Base-by-base conservation (phyloP, 2,329 filamentous ascomycete species). In the Zymoseptoria pseudotritici region DNA sequence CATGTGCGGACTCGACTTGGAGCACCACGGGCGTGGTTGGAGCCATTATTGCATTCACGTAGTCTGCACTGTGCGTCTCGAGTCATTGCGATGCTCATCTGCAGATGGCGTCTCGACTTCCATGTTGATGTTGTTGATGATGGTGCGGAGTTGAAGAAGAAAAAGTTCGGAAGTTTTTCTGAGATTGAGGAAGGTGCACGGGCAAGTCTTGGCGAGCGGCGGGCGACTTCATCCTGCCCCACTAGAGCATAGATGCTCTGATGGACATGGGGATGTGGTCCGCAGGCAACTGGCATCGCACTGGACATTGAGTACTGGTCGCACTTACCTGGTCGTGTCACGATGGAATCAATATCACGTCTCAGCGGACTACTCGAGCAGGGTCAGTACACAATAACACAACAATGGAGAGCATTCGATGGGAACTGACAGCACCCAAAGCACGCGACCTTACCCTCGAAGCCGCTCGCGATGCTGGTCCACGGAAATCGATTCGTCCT, bases 391-490 rank as follows among this genome's bases (percentile, higher is more conserved):
- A 53, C 36, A 21, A 3, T 72, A 93, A 96, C 75, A 96, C 81
- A 92, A 21, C 56, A 52, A 61, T 61, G 62, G 60, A 66, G 53
- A 59, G 55, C 56, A 65, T 66, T 20, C 53, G 60, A 55, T 61
- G 60, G 61, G 61, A 65, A 49, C 50, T 64, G 13, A 54, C 52
- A 53, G 49, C 24, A 20, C 60, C 20, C 29, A 54, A 78, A 96
- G 94, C 94, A 73, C 89, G 94, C 77, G 94, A 97, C 78, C 87
- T 99, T 73, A 99, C 94, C 59, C 86, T 99, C 77, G 94, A 99
- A 83, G 94, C 94, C 67, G 93, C 94, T 69, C 90, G 92, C 75
- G 90, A 91, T 69, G 91, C 92, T 68, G 85, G 90, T 71, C 77
- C 76, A 52, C 76, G 78, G 62, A 80, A 82, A 67, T 80, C 85